A percentile compares a stretch with the other conserved stretches of the same genome.
phyloP scores from a whole-genome alignment of 1,284 basidiomycete species.

The Cystobasidiaceae sp. region DNA sequence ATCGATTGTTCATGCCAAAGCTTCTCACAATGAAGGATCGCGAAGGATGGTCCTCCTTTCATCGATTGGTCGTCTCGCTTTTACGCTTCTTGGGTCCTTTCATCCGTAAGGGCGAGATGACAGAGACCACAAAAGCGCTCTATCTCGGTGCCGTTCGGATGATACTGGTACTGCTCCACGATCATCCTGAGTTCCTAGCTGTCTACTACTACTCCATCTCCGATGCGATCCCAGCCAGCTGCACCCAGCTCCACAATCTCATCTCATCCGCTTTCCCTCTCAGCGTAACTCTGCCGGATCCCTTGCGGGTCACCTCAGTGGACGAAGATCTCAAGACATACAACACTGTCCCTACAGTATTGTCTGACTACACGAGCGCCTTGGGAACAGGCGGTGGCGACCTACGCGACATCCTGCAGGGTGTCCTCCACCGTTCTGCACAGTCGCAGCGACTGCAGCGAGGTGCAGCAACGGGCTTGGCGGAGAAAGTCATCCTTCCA shows the following conservation, averaged over 20 bases:
- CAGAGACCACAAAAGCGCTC: slow-evolving; percentile 72
- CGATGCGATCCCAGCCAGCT: slow-evolving; percentile 84
- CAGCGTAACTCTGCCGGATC: slow-evolving; percentile 71
- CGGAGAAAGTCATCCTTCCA: slow-evolving; percentile 8
- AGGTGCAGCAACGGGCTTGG: slow-evolving; percentile 50
- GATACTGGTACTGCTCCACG: slow-evolving; percentile 89
- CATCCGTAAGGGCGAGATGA: slow-evolving; percentile 61
- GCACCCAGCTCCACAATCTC: slow-evolving; percentile 94
- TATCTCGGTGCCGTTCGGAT: slow-evolving; percentile 90
- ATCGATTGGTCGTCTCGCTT: slow-evolving; percentile 83
- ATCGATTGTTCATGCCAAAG: slow-evolving; percentile 96
- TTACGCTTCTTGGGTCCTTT: slow-evolving; percentile 93
- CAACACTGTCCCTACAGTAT: slow-evolving; percentile 79
- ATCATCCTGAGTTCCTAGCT: slow-evolving; percentile 96
- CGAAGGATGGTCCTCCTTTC: slow-evolving; percentile 94
- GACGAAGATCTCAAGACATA: slow-evolving; percentile 70
- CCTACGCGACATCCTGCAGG: slow-evolving; percentile 70
- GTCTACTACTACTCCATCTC: slow-evolving; percentile 95
- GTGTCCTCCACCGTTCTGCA: slow-evolving; percentile 48
- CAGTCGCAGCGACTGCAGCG: slow-evolving; percentile 59
- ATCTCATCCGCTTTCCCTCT: slow-evolving; percentile 91
- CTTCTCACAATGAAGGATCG: slow-evolving; percentile 74
- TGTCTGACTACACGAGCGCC: slow-evolving; percentile 80
- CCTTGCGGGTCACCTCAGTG: slow-evolving; percentile 53
- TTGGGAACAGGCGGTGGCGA: slow-evolving; percentile 65